A percentile compares a stretch with the other conserved stretches of the same genome.
phyloP scores from a whole-genome alignment of 2,329 filamentous ascomycete genomes.

The Dissoconium aciculare region DNA sequence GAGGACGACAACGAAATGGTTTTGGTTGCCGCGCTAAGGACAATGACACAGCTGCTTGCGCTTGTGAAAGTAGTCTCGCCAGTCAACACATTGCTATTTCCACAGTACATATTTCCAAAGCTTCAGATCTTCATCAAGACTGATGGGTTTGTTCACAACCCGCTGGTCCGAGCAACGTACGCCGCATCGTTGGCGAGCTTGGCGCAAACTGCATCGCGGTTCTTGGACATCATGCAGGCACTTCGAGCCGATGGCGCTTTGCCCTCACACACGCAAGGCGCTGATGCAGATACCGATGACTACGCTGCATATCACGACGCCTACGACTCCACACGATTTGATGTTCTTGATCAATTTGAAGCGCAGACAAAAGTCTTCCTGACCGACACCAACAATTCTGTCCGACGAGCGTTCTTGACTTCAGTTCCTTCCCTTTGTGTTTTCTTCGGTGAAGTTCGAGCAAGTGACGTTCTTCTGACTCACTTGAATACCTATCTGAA shows the following conservation, averaged over 20 bases:
- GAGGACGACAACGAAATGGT: slow-evolving; percentile 74
- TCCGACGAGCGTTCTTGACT: slow-evolving; percentile 76
- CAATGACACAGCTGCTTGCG: slow-evolving; percentile 74
- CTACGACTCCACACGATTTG: slow-evolving; percentile 73
- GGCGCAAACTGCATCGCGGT: slow-evolving; percentile 68
- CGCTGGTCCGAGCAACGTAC: slow-evolving; percentile 76
- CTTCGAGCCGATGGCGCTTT: slow-evolving; percentile 71
- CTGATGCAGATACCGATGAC: slow-evolving; percentile 50
- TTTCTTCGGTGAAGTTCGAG: slow-evolving; percentile 82
- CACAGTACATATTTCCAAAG: slow-evolving; percentile 48
- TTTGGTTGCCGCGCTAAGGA: slow-evolving; percentile 68
- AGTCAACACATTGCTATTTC: slow-evolving; percentile 52
- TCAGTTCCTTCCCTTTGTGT: slow-evolving; percentile 87
- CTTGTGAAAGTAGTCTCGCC: slow-evolving; percentile 78
- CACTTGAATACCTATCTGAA: slow-evolving; percentile 97
- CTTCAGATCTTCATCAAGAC: slow-evolving; percentile 43
- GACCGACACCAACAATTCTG: slow-evolving; percentile 71
- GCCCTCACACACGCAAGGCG: slow-evolving; percentile 60
- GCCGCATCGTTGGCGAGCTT: slow-evolving; percentile 82
- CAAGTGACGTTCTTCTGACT: slow-evolving; percentile 89
- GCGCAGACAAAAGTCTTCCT: slow-evolving; percentile 77
- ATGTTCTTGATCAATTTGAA: slow-evolving; percentile 74
- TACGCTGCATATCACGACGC: slow-evolving; percentile 60
- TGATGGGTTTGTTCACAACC: slow-evolving; percentile 32
- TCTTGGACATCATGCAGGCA: slow-evolving; percentile 82